phyloP scores from a whole-genome alignment of 495 filamentous ascomycete species.

The Daldinia bambusicola region DNA sequence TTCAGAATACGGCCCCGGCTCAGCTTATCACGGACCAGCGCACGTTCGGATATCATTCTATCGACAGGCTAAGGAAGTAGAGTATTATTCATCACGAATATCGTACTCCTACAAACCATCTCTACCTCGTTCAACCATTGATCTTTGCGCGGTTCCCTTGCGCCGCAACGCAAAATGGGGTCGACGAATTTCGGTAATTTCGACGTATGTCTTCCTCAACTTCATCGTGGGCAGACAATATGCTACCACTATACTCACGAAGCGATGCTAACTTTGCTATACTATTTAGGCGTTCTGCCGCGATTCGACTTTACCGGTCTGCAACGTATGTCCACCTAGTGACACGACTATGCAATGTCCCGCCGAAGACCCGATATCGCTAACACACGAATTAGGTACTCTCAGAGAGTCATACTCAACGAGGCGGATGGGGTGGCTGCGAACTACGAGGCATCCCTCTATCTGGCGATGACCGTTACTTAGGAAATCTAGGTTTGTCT shows the following conservation, averaged over 20 bases:
- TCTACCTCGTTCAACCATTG: constrained; percentile 15
- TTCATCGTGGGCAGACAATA: constrained; percentile 3
- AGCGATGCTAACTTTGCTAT: constrained; percentile 19
- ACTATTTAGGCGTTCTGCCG: constrained; percentile 86
- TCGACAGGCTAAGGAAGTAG: constrained; percentile 16
- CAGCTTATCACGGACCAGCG: constrained; percentile 14
- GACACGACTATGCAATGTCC: constrained; percentile 40
- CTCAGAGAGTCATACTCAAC: constrained; percentile 55
- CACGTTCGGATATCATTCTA: constrained; percentile 13
- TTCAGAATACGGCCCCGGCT: constrained; percentile 7
- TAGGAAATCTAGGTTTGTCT: constrained; percentile 86
- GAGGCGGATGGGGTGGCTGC: constrained; percentile 70
- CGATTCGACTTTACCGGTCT: constrained; percentile 93
- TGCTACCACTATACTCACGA: background rate
- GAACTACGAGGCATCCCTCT: constrained; percentile 76
- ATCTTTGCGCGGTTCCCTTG: constrained; percentile 40
- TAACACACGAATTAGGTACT: constrained; percentile 53
- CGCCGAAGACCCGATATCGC: constrained; percentile 12
- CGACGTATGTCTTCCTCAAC: constrained; percentile 67
- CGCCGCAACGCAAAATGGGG: constrained; percentile 59
- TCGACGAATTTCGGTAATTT: constrained; percentile 89
- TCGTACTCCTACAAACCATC: constrained; percentile 8
- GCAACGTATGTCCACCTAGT: constrained; percentile 78
- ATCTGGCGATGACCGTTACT: constrained; percentile 65
- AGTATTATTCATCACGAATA: constrained; percentile 19